Evolutionary conservation across 2,329 filamentous ascomycete genomes (phyloP), one percentile per base, ranked within the genome.

Genomic region (Pleomassaria siparia): DNA sequence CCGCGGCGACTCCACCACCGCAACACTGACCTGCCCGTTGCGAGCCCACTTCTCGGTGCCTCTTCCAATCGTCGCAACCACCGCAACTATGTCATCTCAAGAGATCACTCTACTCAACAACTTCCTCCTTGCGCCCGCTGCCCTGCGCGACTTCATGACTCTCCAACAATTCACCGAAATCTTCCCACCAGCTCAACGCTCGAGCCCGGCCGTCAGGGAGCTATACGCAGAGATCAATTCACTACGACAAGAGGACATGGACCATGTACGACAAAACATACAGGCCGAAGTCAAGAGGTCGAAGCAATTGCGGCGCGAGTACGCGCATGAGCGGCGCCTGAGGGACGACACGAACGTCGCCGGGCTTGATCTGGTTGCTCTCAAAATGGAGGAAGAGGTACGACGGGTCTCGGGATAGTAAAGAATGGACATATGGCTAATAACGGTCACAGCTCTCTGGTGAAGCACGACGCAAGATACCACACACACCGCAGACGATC

Each of bases 221-320:
- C 77, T 96, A 4, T 95, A 95, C 66, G 83, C 87, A 40, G 88
- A 94, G 66, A 78, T 95, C 2, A 88, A 94, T 61, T 80, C 84
- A 49, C 82, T 91, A 64, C 83, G 90, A 45, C 83, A 85, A 51
- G 78, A 80, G 40, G 76, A 87, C 10, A 79, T 90, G 44, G 87
- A 92, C 58, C 69, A 75, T 3, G 84, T 95, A 12, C 78, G 83
- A 44, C 73, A 62, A 68, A 87, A 83, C 57, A 87, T 91, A 48
- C 77, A 79, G 6, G 72, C 73, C n/a, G 87, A 91, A 67, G 79
- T 80, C 40, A 80, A 79, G 60, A 76, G 79, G 25, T 85, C 85
- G 22, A 80, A 78, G 52, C 75, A 72, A 15, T 75, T 87, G 61
- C 77, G 79, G 40, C 76, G 80, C 9, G 80, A 82, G 37, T 80